Base-by-base conservation (phyloP, 208 protist species). In the Wallacemonas sp. region DNA sequence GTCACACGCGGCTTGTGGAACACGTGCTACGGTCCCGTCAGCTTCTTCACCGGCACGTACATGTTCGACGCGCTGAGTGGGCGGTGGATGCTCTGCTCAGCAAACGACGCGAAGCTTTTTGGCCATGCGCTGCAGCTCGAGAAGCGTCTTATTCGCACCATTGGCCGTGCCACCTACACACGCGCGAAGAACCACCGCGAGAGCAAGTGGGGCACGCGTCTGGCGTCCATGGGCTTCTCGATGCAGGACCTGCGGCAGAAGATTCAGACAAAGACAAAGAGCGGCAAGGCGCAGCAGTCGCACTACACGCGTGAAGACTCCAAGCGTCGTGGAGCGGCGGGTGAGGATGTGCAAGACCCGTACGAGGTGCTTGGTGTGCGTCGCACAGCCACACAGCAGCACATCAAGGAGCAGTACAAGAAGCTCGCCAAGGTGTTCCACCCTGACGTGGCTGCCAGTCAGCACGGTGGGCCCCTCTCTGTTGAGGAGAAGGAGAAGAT, bases 391-490 rank as follows among this genome's bases (percentile, higher is more conserved):
- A 87, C 75, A 18, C 49, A 67, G 61, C 68, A 79, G 61, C 72
- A 89, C 42, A 86, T 95, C 44, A 93, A 92, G 75, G 67, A 76
- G 38, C 77, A 92, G 76, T 95, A 93, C 74, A 95, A 93, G 71
- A 91, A 86, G 64, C 79, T 95, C 3, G 90, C 90, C 22, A 92
- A 89, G 79, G 70, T 93, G 11, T 93, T 92, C 65, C 90, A 95
- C 64, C 90, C 90, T 10, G 90, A 95, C 61, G 82, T 89, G n/a
- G 78, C 66, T 11, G 74, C 81, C 63, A 74, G 70, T 39, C 69
- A 42, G 38, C 49, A 73, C 45, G 66, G 68, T 25, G 65, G 65
- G 1, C 45, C 63, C 12, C 64, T 73, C 26, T 75, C 57, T 25
- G 80, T 72, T 0, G 59, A 79, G 55, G 82, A 95, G 72, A 67